These are phyloP conservation scores for Blumeriella jaapii DNA, from an alignment of 2,329 filamentous ascomycete species.

Conservation along the genomic window DNA sequence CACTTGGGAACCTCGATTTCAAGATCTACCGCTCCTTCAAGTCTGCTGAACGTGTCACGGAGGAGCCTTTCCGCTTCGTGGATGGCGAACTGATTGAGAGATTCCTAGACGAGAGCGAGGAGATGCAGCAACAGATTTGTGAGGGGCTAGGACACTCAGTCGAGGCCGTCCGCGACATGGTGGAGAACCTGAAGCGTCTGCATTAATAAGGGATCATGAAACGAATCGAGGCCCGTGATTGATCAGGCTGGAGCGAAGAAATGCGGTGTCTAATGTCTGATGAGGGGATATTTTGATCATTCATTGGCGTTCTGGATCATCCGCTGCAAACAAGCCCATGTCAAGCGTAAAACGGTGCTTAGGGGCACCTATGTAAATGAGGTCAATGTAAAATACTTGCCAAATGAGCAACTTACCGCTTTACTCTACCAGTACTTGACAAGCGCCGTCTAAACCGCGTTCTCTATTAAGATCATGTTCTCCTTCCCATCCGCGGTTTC, in stretches of 20 bases:
- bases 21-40: constrained; percentile 72
- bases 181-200: constrained; percentile 52
- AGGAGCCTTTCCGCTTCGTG: constrained; percentile 75
- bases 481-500: no score
- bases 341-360: no score
- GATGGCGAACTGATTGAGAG: constrained; percentile 85
- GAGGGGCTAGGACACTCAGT: constrained; percentile 48
- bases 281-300: no score
- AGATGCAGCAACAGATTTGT: constrained; percentile 41
- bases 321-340: no score
- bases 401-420: no score
- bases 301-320: no score
- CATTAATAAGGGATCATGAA: constrained; percentile 44
- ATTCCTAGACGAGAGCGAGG: constrained; percentile 62
- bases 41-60: constrained; percentile 56
- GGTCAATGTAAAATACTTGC: no score
- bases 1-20: constrained; percentile 66
- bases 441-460: no score
- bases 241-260: not conserved
- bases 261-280: no score
- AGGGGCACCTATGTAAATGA: no score
- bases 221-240: not conserved
- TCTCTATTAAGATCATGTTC: no score
- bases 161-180: constrained; percentile 47
- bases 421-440: no score